Evolutionary conservation across 768 basidiomycete species (phyloP).

Genomic region (Suillus americanus): DNA sequence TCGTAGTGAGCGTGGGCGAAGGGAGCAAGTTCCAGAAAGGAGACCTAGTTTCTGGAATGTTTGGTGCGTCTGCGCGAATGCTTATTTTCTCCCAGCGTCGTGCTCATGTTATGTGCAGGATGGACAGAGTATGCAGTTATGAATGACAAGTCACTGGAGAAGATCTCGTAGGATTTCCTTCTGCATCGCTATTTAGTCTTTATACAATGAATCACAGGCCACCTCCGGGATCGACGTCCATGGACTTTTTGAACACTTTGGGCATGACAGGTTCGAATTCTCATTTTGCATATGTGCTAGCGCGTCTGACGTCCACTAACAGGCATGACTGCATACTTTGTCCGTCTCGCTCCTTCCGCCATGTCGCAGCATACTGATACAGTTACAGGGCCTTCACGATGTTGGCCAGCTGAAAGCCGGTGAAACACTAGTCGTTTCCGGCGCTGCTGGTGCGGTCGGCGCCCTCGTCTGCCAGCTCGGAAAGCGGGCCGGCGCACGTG

Average conservation of each 20-base stretch:
- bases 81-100: neutral
- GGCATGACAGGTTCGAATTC: slow-evolving; percentile 62
- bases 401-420: slow-evolving; percentile 80
- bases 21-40: slow-evolving; percentile 60
- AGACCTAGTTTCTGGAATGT: slow-evolving; percentile 61
- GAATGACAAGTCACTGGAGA: slow-evolving; percentile 49
- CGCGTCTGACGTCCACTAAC: neutral
- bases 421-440: slow-evolving; percentile 84
- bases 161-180: slow-evolving; percentile 50
- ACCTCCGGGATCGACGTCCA: slow-evolving; percentile 54
- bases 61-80: slow-evolving; percentile 46
- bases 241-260: slow-evolving; percentile 85
- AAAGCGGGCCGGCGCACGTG: slow-evolving; percentile 74
- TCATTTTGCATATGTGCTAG: neutral
- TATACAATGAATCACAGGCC: slow-evolving; percentile 35
- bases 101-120: slow-evolving; percentile 38
- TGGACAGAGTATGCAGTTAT: slow-evolving; percentile 77
- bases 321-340: slow-evolving; percentile 92
- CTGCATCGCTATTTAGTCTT: neutral
- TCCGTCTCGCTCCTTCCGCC: slow-evolving; percentile 32
- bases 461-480: slow-evolving; percentile 81
- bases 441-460: slow-evolving; percentile 92
- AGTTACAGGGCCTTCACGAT: slow-evolving; percentile 71
- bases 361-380: slow-evolving; percentile 8
- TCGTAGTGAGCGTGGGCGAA: slow-evolving; percentile 58